Evolutionary conservation across 257 asterid genomes (phyloP).

Genomic region (Capsicum rhomboideum): DNA sequence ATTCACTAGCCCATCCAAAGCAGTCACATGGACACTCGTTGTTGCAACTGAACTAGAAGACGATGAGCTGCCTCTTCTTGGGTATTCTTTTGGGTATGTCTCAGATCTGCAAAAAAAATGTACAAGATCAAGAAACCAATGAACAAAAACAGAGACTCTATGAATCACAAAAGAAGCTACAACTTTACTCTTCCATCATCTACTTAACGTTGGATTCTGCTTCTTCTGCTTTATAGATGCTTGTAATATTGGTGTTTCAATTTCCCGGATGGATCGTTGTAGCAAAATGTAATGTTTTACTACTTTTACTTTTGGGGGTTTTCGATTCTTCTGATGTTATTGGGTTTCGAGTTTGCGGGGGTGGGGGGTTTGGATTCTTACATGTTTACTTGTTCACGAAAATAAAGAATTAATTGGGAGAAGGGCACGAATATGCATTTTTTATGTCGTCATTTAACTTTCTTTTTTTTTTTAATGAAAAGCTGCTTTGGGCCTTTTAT

Average conservation of each 20-base stretch:
- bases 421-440: too few relatives aligned
- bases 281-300: not conserved
- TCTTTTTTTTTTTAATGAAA: too few relatives aligned
- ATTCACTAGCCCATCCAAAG: slow-evolving; percentile 84
- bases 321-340: too few relatives aligned
- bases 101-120: slow-evolving; percentile 23
- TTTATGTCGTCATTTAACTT: too few relatives aligned
- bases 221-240: not conserved
- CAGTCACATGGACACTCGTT: slow-evolving; percentile 88
- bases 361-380: too few relatives aligned
- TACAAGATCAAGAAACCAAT: not conserved
- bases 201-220: not conserved
- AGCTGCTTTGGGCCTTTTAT: too few relatives aligned
- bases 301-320: not conserved
- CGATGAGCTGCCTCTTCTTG: not conserved
- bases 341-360: not conserved
- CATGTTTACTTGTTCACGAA: too few relatives aligned
- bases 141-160: not conserved
- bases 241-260: slow-evolving; percentile 2
- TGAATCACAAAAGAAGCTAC: not conserved
- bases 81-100: slow-evolving; percentile 14
- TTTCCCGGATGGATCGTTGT: slow-evolving; percentile 7
- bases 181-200: slow-evolving; percentile 20
- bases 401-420: too few relatives aligned
- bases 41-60: slow-evolving; percentile 21